Conservation (phyloP, 73 alveolate species). For the Diophrys appendiculata region DNA sequence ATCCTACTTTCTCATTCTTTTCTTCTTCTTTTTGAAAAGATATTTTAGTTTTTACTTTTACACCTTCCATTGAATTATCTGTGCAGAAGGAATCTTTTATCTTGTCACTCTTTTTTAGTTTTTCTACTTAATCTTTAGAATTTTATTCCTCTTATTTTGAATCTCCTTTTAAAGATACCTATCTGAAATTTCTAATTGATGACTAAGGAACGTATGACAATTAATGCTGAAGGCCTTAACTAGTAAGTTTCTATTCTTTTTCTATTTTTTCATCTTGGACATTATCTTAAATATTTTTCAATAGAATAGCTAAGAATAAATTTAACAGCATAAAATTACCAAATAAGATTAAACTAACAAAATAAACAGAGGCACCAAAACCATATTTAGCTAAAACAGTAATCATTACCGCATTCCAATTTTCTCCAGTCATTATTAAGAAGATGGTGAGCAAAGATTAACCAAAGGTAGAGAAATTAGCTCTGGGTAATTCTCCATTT, state of each 20-base stretch:
- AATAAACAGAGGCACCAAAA: slow-evolving; percentile 41
- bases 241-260: neutral
- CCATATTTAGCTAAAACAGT: slow-evolving; percentile 37
- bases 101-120: neutral
- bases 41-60: neutral
- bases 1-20: neutral
- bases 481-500: slow-evolving; percentile 36
- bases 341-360: slow-evolving; percentile 43
- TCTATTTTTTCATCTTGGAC: slow-evolving; percentile 5
- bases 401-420: slow-evolving; percentile 59
- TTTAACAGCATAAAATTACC: slow-evolving; percentile 66
- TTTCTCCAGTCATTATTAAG: slow-evolving; percentile 62
- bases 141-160: neutral
- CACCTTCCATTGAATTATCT: no score
- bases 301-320: slow-evolving; percentile 65
- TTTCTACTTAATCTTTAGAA: neutral
- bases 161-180: neutral
- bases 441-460: slow-evolving; percentile 48
- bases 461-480: slow-evolving; percentile 22
- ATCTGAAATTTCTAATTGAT: no score
- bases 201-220: no score
- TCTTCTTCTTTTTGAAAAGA: neutral
- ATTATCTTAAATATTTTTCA: slow-evolving; percentile 12
- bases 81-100: no score
- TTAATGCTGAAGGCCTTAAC: no score